Percentiles rank a stretch among this genome's conserved stretches.
These are phyloP conservation scores for Hypholoma sublateritium DNA, from an alignment of 768 basidiomycete species.

Conservation along the genomic window DNA sequence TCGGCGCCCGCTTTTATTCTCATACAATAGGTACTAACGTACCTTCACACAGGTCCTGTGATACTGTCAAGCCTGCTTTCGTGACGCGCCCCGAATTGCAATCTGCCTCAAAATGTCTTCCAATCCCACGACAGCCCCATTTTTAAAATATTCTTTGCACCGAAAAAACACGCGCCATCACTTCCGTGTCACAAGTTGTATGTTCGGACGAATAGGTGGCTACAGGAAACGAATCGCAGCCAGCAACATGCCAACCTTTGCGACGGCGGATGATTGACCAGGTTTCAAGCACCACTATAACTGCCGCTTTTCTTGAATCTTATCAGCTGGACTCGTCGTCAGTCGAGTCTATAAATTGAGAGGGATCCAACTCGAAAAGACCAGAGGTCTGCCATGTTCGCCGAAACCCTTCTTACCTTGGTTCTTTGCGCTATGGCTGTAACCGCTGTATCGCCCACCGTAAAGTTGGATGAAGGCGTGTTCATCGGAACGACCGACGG, in stretches of 20 bases:
- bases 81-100: background rate
- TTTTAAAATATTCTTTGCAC: background rate
- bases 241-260: background rate
- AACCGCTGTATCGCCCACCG: conserved; percentile 1
- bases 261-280: background rate
- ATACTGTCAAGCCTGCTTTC: background rate
- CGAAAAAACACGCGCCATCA: background rate
- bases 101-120: background rate
- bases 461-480: conserved; percentile 39
- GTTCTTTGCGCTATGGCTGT: background rate
- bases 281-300: background rate
- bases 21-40: background rate
- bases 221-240: background rate
- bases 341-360: background rate
- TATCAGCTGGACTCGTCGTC: background rate
- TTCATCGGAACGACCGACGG: conserved; percentile 44
- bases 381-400: background rate
- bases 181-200: background rate
- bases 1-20: no score
- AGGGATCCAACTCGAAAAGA: background rate
- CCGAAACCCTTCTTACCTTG: background rate
- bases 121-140: background rate
- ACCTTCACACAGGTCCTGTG: background rate
- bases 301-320: background rate
- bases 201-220: background rate